Percentiles rank a stretch among this genome's conserved stretches.
Evolutionary conservation across 1,139 yeast species (phyloP).

Genomic region (Candida labiduridarum): DNA sequence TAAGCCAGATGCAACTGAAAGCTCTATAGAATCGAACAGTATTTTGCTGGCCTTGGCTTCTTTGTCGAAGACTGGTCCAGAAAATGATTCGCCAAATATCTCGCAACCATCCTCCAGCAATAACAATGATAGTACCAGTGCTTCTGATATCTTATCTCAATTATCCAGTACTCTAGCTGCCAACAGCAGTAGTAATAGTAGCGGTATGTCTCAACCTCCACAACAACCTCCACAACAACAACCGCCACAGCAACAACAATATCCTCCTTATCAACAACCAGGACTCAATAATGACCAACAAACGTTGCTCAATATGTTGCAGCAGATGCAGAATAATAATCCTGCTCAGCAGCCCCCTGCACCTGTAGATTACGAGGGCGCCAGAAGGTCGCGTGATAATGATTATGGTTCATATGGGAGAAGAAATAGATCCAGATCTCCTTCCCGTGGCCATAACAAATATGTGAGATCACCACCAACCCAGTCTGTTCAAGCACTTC

Average conservation of each 20-base stretch:
- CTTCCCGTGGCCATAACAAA: constrained; percentile 33
- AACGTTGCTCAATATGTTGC: constrained; percentile 45
- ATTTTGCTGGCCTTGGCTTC: constrained; percentile 69
- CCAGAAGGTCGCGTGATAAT: constrained; percentile 39
- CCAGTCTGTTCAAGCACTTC: constrained; percentile 13
- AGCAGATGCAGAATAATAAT: constrained; percentile 38
- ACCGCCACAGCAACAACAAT: constrained; percentile 13
- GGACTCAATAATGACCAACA: constrained; percentile 27
- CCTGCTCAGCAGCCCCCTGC: constrained; percentile 19
- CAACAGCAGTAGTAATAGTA: constrained; percentile 4
- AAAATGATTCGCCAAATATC: constrained; percentile 14
- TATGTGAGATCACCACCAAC: constrained; percentile 33
- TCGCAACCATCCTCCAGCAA: constrained; percentile 14
- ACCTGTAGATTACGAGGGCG: constrained; percentile 23
- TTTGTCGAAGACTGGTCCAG: constrained; percentile 39
- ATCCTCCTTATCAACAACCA: constrained; percentile 18
- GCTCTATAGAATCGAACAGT: constrained; percentile 52
- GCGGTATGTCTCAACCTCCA: constrained; percentile 17
- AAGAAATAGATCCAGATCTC: constrained; percentile 62
- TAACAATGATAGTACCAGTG: constrained; percentile 19
- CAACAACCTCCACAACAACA: constrained; percentile 17
- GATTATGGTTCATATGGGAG: constrained; percentile 37
- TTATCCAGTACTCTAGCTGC: constrained; percentile 37
- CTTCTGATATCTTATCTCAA: constrained; percentile 47
- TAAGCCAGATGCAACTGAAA: constrained; percentile 23